phyloP scores from a whole-genome alignment of 2,329 filamentous ascomycete genomes.

The Cryphonectria radicalis region DNA sequence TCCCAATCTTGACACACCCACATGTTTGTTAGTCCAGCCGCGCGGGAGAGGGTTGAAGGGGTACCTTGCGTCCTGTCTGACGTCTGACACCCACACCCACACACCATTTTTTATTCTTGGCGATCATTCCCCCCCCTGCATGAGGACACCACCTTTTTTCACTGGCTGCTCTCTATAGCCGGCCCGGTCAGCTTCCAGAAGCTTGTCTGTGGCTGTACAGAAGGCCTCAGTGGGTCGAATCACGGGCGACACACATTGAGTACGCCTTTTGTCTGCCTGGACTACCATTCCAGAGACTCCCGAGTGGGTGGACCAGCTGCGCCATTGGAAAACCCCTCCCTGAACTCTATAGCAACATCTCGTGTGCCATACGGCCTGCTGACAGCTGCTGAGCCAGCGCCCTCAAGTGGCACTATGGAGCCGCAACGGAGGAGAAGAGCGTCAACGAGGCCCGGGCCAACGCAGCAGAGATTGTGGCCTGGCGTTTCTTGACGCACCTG shows the following conservation, averaged over 20 bases:
- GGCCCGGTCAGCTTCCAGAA: neutral
- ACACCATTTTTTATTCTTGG: neutral
- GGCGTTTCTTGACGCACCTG: constrained; percentile 73
- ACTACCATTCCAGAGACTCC: neutral
- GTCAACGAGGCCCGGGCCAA: constrained; percentile 71
- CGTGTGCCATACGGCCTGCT: constrained; percentile 14
- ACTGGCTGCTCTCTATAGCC: neutral
- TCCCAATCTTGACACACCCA: neutral
- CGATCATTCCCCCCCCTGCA: neutral
- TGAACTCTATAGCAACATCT: neutral
- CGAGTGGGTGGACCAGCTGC: neutral
- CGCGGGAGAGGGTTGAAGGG: neutral
- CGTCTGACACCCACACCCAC: neutral
- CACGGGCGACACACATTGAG: neutral
- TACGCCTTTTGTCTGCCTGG: neutral
- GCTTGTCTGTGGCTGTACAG: neutral
- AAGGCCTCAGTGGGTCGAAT: neutral
- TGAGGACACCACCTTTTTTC: neutral
- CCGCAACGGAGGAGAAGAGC: constrained; percentile 65
- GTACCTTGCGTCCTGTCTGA: neutral
- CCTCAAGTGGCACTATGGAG: constrained; percentile 74
- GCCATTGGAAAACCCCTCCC: neutral
- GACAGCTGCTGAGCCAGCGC: constrained; percentile 53
- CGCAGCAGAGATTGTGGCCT: constrained; percentile 81
- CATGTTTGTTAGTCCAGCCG: neutral